phyloP scores from a whole-genome alignment of 2,329 filamentous ascomycete species.

The Zasmidium cellare region DNA sequence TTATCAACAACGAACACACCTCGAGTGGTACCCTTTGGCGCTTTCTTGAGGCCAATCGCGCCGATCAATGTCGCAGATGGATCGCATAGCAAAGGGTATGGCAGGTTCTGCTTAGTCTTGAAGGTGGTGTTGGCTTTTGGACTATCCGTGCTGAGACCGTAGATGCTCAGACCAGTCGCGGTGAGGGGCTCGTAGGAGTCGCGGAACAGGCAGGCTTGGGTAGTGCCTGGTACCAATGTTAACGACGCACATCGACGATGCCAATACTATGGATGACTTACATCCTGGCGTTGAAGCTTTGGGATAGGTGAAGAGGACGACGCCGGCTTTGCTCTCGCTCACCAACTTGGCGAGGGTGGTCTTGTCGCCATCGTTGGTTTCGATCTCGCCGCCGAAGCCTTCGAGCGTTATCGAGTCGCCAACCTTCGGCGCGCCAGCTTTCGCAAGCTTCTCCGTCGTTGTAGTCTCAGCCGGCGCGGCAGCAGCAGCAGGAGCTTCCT shows the following conservation, averaged over 20 bases:
- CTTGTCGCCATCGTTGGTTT: constrained; percentile 80
- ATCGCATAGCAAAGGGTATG: constrained; percentile 87
- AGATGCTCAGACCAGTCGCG: constrained; percentile 78
- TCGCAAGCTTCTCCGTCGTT: constrained; percentile 9
- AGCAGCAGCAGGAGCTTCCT: constrained; percentile 27
- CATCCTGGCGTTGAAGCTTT: constrained; percentile 93
- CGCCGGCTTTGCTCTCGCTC: constrained; percentile 77
- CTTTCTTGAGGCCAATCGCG: constrained; percentile 88
- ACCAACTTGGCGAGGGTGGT: constrained; percentile 79
- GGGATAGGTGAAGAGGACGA: constrained; percentile 94
- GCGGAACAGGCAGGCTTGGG: constrained; percentile 89
- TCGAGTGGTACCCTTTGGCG: constrained; percentile 74
- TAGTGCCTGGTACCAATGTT: constrained; percentile 66
- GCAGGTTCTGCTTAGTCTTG: constrained; percentile 85
- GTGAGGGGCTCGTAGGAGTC: constrained; percentile 78
- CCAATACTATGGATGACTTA: constrained; percentile 53
- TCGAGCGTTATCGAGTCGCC: constrained; percentile 57
- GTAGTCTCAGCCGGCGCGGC: constrained; percentile 30
- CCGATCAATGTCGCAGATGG: constrained; percentile 70
- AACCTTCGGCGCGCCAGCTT: constrained; percentile 30
- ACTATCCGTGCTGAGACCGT: constrained; percentile 83
- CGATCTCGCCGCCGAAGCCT: constrained; percentile 66
- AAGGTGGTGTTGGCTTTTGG: constrained; percentile 92
- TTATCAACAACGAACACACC: constrained; percentile 77
- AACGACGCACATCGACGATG: background rate